phyloP scores from a whole-genome alignment of 1,284 basidiomycete species.

The Stereum hirsutum region DNA sequence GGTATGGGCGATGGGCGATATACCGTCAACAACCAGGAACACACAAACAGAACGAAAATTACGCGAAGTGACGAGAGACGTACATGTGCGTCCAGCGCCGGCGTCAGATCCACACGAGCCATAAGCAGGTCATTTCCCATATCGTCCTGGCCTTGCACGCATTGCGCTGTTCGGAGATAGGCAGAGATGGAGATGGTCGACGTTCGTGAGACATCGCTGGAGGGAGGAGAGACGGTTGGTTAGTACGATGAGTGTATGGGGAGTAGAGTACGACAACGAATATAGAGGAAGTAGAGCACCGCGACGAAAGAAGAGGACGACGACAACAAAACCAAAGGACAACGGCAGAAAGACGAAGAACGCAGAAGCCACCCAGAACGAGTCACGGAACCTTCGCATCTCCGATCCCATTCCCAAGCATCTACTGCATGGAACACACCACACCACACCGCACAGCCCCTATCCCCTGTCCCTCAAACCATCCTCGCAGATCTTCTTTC shows the following conservation, averaged over 20 bases:
- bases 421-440: too few relatives aligned
- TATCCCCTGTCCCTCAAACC: too few relatives aligned
- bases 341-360: not conserved
- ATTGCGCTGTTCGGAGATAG: constrained; percentile 74
- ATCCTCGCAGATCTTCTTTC: too few relatives aligned
- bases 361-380: too few relatives aligned
- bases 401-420: too few relatives aligned
- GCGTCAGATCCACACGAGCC: constrained; percentile 85
- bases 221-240: not conserved
- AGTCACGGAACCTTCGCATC: too few relatives aligned
- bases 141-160: constrained; percentile 63
- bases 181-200: constrained; percentile 86
- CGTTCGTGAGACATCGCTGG: constrained; percentile 79
- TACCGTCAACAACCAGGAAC: too few relatives aligned
- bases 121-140: constrained; percentile 93
- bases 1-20: too few relatives aligned
- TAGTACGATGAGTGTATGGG: not conserved
- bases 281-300: not conserved
- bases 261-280: not conserved
- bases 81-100: constrained; percentile 75
- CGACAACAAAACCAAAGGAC: not conserved
- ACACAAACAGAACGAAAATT: too few relatives aligned
- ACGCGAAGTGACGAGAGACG: too few relatives aligned
- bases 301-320: not conserved
- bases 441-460: too few relatives aligned